Conservation (phyloP, 2,329 filamentous ascomycete species). For the Leptodontidium sp. region DNA sequence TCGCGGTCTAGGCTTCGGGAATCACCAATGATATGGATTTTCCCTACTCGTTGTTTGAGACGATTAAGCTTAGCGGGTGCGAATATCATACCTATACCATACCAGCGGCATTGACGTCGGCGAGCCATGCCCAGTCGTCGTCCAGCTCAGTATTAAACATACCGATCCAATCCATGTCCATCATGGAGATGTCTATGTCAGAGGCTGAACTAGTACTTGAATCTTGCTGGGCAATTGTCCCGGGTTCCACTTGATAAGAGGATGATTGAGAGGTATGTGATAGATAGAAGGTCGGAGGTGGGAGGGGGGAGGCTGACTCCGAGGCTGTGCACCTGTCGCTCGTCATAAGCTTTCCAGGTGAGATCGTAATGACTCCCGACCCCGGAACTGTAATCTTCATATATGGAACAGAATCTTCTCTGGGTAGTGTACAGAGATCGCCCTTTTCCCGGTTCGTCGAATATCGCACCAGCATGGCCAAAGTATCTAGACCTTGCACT, state of each 20-base stretch:
- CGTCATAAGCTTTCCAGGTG: conserved; percentile 22
- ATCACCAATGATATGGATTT: not conserved
- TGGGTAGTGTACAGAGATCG: not conserved
- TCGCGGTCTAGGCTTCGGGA: not conserved
- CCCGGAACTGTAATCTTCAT: conserved; percentile 28
- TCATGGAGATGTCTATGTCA: conserved; percentile 23
- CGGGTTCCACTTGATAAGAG: not conserved
- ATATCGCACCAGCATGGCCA: conserved; percentile 20
- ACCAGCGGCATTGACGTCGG: conserved; percentile 18
- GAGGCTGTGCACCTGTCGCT: not conserved
- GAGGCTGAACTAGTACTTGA: not conserved
- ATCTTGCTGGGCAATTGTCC: not conserved
- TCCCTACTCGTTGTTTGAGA: not conserved
- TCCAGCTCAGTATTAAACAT: conserved; percentile 21
- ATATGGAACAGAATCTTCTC: conserved; percentile 14
- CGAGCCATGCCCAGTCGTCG: conserved; percentile 35
- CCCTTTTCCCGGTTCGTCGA: not conserved
- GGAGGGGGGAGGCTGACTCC: not conserved
- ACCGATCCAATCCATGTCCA: conserved; percentile 32
- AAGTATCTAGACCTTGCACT: conserved; percentile 49
- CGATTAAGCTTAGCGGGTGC: too few species aligned
- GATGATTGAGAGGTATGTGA: not conserved
- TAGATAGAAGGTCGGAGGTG: not conserved
- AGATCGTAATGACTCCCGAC: conserved; percentile 29
- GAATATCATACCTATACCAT: not conserved